Conservation (phyloP, 179 eudicot genomes). For the Beta lomatogona region DNA sequence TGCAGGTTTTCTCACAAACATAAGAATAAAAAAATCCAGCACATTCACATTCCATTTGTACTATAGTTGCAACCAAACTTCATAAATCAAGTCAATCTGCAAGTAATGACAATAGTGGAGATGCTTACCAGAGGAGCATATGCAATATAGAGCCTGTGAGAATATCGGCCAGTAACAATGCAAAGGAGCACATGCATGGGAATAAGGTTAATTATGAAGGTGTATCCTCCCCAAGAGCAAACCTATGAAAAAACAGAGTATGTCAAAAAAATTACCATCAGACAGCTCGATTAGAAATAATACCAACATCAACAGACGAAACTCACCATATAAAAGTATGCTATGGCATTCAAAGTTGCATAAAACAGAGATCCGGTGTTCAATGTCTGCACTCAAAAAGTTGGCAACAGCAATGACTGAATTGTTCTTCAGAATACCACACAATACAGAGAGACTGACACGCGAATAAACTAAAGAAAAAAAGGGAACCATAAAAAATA, state of each 20-base stretch:
- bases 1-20: not conserved
- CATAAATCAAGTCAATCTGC: not conserved
- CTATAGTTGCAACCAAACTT: not conserved
- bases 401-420: slow-evolving; percentile 4
- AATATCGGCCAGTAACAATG: slow-evolving; percentile 90
- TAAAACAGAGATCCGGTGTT: slow-evolving; percentile 92
- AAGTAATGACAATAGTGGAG: not conserved
- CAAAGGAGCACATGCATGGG: slow-evolving; percentile 93
- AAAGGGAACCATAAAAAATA: not conserved
- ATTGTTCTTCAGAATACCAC: too few species aligned
- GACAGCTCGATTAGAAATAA: slow-evolving; percentile 8
- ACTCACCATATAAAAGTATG: slow-evolving; percentile 93
- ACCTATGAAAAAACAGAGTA: slow-evolving; percentile 46
- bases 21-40: not conserved
- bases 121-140: slow-evolving; percentile 94
- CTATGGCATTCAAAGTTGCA: slow-evolving; percentile 70
- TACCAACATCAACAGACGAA: slow-evolving; percentile 15
- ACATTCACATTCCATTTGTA: not conserved
- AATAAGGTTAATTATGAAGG: slow-evolving; percentile 90
- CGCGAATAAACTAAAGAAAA: not conserved
- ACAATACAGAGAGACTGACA: not conserved
- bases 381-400: slow-evolving; percentile 60
- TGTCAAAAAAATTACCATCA: slow-evolving; percentile 11
- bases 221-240: slow-evolving; percentile 99
- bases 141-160: slow-evolving; percentile 87